phyloP scores from a whole-genome alignment of 768 basidiomycete species.

The Serpula lacrymans region DNA sequence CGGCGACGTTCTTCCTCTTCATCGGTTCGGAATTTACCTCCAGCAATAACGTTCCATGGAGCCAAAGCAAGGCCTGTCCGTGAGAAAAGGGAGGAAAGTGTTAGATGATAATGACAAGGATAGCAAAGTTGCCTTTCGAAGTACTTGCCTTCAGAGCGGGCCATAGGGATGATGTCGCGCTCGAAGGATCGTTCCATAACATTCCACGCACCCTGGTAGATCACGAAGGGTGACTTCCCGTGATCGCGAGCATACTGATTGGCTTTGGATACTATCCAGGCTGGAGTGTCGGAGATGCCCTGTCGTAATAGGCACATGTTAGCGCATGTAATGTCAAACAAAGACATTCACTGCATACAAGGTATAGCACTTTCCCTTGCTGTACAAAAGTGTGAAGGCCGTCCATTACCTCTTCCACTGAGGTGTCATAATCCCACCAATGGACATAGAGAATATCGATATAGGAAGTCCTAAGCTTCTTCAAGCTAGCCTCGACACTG shows the following conservation, averaged over 20 bases:
- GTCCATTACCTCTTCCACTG: conserved; percentile 46
- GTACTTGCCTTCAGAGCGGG: conserved; percentile 9
- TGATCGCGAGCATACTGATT: conserved; percentile 50
- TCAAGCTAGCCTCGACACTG: conserved; percentile 33
- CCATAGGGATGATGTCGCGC: conserved; percentile 51
- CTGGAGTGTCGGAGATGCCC: conserved; percentile 42
- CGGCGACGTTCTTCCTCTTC: conserved; percentile 25
- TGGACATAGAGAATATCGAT: conserved; percentile 58
- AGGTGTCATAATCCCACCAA: conserved; percentile 47
- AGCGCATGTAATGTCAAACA: too few species aligned
- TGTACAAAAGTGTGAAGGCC: conserved; percentile 39
- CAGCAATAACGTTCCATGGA: conserved; percentile 33
- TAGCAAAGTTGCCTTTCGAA: background rate
- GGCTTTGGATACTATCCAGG: conserved; percentile 46
- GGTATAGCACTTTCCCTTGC: conserved; percentile 42
- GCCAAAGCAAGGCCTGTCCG: conserved; percentile 32
- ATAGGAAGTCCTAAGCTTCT: conserved; percentile 58
- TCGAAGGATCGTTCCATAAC: conserved; percentile 46
- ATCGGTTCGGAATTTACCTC: conserved; percentile 24
- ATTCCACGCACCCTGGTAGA: conserved; percentile 51
- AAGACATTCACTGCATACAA: conserved; percentile 15
- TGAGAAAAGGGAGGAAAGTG: conserved; percentile 4
- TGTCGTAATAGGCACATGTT: conserved; percentile 10
- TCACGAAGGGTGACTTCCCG: conserved; percentile 46
- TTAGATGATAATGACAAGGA: background rate